Percentiles rank a stretch among this genome's conserved stretches.
phyloP scores from a whole-genome alignment of 257 asterid genomes.

The Plantago elongata region DNA sequence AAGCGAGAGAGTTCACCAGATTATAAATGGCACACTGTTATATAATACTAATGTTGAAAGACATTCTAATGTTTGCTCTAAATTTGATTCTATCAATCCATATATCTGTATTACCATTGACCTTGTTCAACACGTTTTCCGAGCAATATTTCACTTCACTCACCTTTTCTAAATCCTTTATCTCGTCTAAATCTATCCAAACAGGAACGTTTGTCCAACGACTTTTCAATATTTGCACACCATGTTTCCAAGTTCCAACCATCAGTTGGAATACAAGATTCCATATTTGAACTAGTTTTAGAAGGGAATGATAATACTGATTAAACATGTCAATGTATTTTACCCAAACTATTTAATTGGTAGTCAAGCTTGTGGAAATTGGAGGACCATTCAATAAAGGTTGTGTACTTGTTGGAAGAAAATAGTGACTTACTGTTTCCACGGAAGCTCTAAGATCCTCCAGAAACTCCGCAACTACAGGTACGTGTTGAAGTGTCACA shows the following conservation, averaged over 20 bases:
- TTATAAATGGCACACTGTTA: no score
- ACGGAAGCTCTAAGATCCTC: slow-evolving; percentile 70
- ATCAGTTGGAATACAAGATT: not conserved
- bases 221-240: not conserved
- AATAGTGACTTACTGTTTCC: slow-evolving; percentile 52
- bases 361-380: not conserved
- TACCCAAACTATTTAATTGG: no score
- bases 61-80: no score
- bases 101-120: no score
- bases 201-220: not conserved
- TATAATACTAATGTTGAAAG: no score
- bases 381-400: not conserved
- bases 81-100: no score
- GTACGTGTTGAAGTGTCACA: slow-evolving; percentile 90
- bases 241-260: not conserved
- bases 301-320: not conserved
- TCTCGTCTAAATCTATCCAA: not conserved
- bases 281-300: not conserved
- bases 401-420: not conserved
- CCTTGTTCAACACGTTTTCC: no score
- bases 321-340: not conserved
- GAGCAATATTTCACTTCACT: no score
- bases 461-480: slow-evolving; percentile 60
- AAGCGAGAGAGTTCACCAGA: no score
- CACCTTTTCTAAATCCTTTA: not conserved